Conservation (phyloP, 257 asterid genomes). For the Ocimum tenuiflorum region DNA sequence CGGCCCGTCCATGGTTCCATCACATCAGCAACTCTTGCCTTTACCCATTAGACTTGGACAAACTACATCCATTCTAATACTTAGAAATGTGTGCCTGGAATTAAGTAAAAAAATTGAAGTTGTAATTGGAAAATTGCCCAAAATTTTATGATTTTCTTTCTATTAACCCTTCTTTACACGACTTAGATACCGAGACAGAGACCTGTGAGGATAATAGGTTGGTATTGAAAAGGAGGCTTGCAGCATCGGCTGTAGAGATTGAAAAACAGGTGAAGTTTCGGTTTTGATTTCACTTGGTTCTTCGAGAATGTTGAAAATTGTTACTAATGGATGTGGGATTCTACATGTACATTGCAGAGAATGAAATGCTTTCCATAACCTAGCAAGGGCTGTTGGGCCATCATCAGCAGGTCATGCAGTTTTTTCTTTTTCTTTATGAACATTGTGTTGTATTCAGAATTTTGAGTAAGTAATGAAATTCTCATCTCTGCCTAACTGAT, state of each 20-base stretch:
- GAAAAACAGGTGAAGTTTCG: constrained; percentile 64
- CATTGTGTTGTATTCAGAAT: constrained; percentile 7
- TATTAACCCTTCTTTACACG: constrained; percentile 8
- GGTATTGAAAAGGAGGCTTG: constrained; percentile 62
- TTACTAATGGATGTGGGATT: constrained; percentile 1
- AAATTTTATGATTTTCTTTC: neutral
- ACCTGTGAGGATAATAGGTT: constrained; percentile 65
- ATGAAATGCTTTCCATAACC: constrained; percentile 73
- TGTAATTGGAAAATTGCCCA: too few relatives aligned
- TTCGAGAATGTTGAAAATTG: neutral
- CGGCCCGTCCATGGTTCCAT: too few relatives aligned
- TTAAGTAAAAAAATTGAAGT: too few relatives aligned
- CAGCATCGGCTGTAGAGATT: constrained; percentile 66
- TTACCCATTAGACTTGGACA: too few relatives aligned
- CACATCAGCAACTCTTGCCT: too few relatives aligned
- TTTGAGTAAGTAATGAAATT: neutral
- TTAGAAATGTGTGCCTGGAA: too few relatives aligned
- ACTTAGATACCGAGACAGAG: constrained; percentile 57
- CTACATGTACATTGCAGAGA: constrained; percentile 52
- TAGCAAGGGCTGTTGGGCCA: constrained; percentile 14
- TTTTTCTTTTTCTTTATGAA: neutral
- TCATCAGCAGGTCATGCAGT: constrained; percentile 13
- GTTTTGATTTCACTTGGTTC: neutral
- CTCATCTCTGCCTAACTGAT: neutral
- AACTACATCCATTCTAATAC: too few relatives aligned